Evolutionary conservation across 129 eudicot genomes (phyloP), one percentile per base, ranked within the genome.

Genomic region (Lonicera japonica): DNA sequence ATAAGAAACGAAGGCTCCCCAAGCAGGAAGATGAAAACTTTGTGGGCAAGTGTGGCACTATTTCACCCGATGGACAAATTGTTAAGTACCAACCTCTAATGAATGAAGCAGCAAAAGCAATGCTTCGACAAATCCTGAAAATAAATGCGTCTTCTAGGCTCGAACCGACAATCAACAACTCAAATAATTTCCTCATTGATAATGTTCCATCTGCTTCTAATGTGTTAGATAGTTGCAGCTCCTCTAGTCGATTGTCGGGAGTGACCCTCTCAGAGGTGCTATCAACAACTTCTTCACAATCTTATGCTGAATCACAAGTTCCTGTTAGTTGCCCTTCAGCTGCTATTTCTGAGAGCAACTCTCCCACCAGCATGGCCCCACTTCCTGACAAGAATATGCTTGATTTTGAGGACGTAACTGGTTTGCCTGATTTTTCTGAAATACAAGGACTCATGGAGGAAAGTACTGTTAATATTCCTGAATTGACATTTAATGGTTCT

Each of bases 1-100:
- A 64, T 61, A 88, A 83, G 69, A 88, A 88, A 71, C 78, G 96
- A 63, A 81, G 96, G 61, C 70, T 73, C 17, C 79, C 83, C 25
- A 79, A 69, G 45, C 72, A 80, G 66, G 89, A 79, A 21, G 79
- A 72, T 60, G 85, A 65, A 36, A 70, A 51, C 54, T 66, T 73
- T 46, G 72, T 63, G 11, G 65, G 51, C 56, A 69, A 77, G 46
- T 61, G 45, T 9, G 69, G 75, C 20, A 56, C 71, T 54, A 10
- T 55, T 11, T 68, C 68, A 1, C 71, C 66, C n/a, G 85, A 82
- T 79, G 83, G 91, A 36, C 96, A 79, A 69, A 63, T 81, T 21
- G 84, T 88, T 21, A 81, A 80, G 50, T 88, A 84, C 71, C 82
- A 88, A 46, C 89, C 96, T 0, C 47, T 74, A 69, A 62, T 74